Evolutionary conservation across 805 yeast genomes (phyloP).

Genomic region (Metschnikowia kofuensis): DNA sequence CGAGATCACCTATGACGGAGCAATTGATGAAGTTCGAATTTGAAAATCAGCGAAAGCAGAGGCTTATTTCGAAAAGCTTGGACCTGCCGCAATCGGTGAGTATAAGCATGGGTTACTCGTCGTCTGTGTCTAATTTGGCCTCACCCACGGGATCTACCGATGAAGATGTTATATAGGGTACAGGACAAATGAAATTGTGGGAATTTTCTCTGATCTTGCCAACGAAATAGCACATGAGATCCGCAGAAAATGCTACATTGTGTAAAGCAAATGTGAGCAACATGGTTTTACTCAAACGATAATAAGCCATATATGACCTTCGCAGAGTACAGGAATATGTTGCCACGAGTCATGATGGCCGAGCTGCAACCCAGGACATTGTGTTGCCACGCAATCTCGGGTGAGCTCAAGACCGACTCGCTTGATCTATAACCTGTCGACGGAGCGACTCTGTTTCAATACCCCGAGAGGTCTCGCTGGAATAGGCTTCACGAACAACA

Average conservation of each 20-base stretch:
- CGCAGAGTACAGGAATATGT: constrained; percentile 99
- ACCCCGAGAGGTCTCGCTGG: constrained; percentile 26
- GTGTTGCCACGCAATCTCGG: constrained; percentile 24
- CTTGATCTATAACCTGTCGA: constrained; percentile 91
- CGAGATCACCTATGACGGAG: constrained; percentile 18
- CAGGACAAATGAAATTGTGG: too few species aligned
- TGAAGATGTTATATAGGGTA: constrained; percentile 4
- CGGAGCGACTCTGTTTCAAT: constrained; percentile 89
- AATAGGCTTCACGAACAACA: constrained; percentile 1
- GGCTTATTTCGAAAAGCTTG: constrained; percentile 17
- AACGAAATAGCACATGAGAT: neutral
- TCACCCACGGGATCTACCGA: constrained; percentile 16
- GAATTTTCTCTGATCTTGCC: too few species aligned
- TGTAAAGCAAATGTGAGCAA: constrained; percentile 65
- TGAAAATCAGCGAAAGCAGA: constrained; percentile 19
- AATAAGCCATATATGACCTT: constrained; percentile 74
- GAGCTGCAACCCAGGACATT: constrained; percentile 51
- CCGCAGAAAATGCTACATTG: neutral
- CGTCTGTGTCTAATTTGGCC: constrained; percentile 18
- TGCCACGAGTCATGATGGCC: constrained; percentile 69
- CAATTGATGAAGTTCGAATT: constrained; percentile 14
- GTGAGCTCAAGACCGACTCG: constrained; percentile 63
- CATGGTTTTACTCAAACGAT: constrained; percentile 99
- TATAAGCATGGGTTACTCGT: constrained; percentile 16
- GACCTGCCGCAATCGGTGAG: constrained; percentile 18